Conservation (phyloP, 495 filamentous ascomycete genomes). For the Friedmanniomyces endolithicus region DNA sequence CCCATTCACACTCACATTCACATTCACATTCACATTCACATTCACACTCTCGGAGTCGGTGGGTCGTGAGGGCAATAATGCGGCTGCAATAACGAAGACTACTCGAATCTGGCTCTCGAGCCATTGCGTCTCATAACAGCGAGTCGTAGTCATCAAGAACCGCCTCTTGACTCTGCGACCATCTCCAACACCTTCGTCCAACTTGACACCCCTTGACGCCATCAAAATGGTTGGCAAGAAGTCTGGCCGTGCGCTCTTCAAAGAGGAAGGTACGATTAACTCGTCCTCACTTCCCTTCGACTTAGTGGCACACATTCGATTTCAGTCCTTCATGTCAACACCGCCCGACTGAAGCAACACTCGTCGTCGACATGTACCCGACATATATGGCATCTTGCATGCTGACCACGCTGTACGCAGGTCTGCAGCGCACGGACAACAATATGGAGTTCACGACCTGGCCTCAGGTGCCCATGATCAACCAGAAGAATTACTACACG, state of each 20-base stretch:
- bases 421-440: constrained; percentile 91
- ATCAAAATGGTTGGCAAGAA: constrained; percentile 32
- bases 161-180: neutral
- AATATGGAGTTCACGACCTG: constrained; percentile 89
- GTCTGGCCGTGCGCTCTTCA: constrained; percentile 29
- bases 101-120: neutral
- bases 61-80: too few species aligned
- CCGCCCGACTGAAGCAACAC: neutral
- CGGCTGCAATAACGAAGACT: too few species aligned
- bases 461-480: constrained; percentile 85
- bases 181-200: neutral
- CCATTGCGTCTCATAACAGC: too few species aligned
- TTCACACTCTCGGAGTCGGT: too few species aligned
- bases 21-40: too few species aligned
- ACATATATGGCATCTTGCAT: constrained; percentile 10
- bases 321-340: constrained; percentile 3
- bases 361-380: neutral
- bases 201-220: neutral
- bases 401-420: constrained; percentile 34
- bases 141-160: too few species aligned
- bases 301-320: neutral
- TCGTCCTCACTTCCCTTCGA: too few species aligned
- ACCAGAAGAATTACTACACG: constrained; percentile 99
- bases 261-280: constrained; percentile 29
- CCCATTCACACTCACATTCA: too few species aligned